A percentile compares a stretch with the other conserved stretches of the same genome.
Conservation (phyloP, 495 filamentous ascomycete genomes). For the Podospora pseudoanserina region DNA sequence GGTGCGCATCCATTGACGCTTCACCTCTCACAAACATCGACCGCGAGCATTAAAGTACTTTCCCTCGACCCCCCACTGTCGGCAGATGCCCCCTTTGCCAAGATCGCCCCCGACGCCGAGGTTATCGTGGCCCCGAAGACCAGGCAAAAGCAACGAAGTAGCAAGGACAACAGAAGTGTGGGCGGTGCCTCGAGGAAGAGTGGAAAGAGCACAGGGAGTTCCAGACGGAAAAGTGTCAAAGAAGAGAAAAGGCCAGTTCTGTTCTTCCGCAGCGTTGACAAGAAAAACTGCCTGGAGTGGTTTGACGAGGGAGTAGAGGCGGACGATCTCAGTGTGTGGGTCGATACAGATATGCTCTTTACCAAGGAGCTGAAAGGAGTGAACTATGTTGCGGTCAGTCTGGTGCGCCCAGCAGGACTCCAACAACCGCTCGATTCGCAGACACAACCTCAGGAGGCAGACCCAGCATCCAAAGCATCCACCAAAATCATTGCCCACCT, state of each 20-base stretch:
- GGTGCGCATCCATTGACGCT: constrained; percentile 76
- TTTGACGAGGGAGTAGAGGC: constrained; percentile 61
- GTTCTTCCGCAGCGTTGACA: constrained; percentile 75
- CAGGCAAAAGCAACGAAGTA: constrained; percentile 44
- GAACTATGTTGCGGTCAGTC: constrained; percentile 67
- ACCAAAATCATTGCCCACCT: constrained; percentile 73
- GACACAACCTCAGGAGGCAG: constrained; percentile 60
- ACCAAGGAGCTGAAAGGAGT: constrained; percentile 67
- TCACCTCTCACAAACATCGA: constrained; percentile 92
- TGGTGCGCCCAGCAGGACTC: constrained; percentile 76
- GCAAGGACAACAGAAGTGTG: constrained; percentile 65
- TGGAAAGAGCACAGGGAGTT: constrained; percentile 68
- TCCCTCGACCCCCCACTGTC: constrained; percentile 71
- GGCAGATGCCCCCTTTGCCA: constrained; percentile 72
- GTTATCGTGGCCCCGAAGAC: constrained; percentile 94
- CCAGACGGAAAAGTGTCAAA: constrained; percentile 55
- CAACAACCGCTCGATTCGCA: constrained; percentile 72
- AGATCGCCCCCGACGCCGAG: constrained; percentile 89
- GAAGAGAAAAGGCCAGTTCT: constrained; percentile 62
- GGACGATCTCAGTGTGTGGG: constrained; percentile 72
- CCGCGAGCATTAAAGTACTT: constrained; percentile 81
- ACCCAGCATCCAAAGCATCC: constrained; percentile 56
- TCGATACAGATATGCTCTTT: constrained; percentile 70
- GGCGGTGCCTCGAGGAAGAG: constrained; percentile 65
- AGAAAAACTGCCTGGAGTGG: constrained; percentile 60